phyloP scores from a whole-genome alignment of 805 yeast species.

The Candida dendrica region DNA sequence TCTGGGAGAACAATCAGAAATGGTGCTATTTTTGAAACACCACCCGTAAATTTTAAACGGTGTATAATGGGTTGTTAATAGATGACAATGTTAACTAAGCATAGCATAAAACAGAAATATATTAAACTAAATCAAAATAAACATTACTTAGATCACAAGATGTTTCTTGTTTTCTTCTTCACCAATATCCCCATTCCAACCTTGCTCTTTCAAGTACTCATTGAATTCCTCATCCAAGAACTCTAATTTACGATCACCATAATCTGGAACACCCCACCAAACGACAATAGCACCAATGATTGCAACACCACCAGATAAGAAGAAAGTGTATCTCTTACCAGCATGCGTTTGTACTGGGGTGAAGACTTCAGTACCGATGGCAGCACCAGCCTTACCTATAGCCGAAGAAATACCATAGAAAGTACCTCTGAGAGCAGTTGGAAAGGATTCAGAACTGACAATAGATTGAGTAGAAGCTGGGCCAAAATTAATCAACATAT shows the following conservation, averaged over 20 bases:
- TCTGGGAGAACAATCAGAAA: constrained; percentile 39
- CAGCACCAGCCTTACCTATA: constrained; percentile 46
- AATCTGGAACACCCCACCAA: constrained; percentile 37
- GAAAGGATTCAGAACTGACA: constrained; percentile 36
- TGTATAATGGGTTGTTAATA: neutral
- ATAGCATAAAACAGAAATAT: too few relatives aligned
- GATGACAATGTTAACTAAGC: too few relatives aligned
- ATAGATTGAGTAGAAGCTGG: constrained; percentile 43
- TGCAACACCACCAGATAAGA: constrained; percentile 34
- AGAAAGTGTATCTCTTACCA: constrained; percentile 41
- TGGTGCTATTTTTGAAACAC: constrained; percentile 42
- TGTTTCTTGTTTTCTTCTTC: constrained; percentile 2
- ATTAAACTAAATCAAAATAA: too few relatives aligned
- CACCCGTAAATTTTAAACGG: too few relatives aligned
- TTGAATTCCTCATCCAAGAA: constrained; percentile 40
- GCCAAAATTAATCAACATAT: constrained; percentile 37
- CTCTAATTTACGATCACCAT: constrained; percentile 37
- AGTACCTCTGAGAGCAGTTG: constrained; percentile 45
- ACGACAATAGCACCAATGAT: constrained; percentile 25
- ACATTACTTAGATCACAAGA: neutral
- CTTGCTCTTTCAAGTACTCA: constrained; percentile 36
- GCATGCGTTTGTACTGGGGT: constrained; percentile 36
- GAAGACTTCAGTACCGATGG: constrained; percentile 39
- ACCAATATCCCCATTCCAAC: constrained; percentile 45
- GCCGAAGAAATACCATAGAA: constrained; percentile 42